A percentile compares a stretch with the other conserved stretches of the same genome.
Conservation (phyloP, 257 asterid species). For the Solanum lycopersicoides region DNA sequence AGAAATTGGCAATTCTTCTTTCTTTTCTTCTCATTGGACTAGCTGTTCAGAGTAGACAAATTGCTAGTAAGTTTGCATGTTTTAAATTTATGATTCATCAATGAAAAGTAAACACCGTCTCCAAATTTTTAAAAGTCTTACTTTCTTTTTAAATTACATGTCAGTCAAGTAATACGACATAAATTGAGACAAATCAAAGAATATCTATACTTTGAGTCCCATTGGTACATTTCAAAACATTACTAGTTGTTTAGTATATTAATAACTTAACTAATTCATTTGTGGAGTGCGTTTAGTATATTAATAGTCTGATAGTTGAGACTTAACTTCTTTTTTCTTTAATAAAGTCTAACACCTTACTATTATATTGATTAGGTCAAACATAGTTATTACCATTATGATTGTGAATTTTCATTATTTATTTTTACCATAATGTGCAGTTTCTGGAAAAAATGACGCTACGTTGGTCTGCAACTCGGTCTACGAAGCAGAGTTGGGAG, state of each 20-base stretch:
- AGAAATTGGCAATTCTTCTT: neutral
- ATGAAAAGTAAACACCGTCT: neutral
- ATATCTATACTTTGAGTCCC: neutral
- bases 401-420: neutral
- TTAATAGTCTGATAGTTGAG: neutral
- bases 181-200: neutral
- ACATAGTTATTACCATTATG: neutral
- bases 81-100: neutral
- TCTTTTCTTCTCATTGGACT: neutral
- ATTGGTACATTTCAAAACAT: neutral
- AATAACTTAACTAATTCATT: too few relatives aligned
- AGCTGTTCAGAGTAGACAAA: neutral
- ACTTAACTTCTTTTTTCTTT: neutral
- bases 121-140: too few relatives aligned
- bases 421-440: neutral
- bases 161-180: neutral
- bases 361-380: too few relatives aligned
- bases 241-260: neutral
- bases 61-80: neutral
- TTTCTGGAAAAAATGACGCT: neutral
- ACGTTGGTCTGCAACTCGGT: too few relatives aligned
- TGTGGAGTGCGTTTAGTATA: neutral
- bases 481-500: too few relatives aligned
- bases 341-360: neutral
- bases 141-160: too few relatives aligned